A percentile compares a stretch with the other conserved stretches of the same genome.
Evolutionary conservation across 495 filamentous ascomycete genomes (phyloP).

Genomic region (Lasiosphaeriaceae sp.): DNA sequence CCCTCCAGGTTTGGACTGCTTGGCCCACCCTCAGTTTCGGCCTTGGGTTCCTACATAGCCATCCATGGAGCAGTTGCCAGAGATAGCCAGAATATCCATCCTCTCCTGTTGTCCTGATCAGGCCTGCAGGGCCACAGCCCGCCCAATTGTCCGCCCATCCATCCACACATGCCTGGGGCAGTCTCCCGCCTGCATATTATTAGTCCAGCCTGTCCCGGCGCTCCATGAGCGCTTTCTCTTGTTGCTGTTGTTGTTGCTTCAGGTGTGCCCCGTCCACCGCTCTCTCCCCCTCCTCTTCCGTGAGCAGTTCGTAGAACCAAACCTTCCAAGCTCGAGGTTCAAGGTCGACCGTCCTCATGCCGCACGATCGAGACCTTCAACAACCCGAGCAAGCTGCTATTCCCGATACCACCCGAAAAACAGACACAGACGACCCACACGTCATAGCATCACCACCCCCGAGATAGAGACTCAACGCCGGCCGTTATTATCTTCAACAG

Average conservation of each 20-base stretch:
- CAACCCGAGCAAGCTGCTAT: not conserved
- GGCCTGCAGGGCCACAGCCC: not conserved
- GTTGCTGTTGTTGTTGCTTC: not conserved
- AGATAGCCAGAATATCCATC: not conserved
- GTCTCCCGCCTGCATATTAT: conserved; percentile 12
- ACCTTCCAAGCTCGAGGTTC: not conserved
- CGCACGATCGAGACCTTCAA: not conserved
- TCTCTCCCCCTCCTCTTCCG: not conserved
- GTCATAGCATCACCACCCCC: conserved; percentile 14
- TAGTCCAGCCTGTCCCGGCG: conserved; percentile 6
- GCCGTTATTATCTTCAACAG: not conserved
- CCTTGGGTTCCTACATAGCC: not conserved
- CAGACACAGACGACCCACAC: conserved; percentile 14
- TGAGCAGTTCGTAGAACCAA: no score
- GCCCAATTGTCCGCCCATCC: not conserved
- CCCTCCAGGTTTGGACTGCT: not conserved
- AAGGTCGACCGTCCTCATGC: not conserved
- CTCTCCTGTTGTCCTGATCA: not conserved
- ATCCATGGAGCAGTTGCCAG: not conserved
- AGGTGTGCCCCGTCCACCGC: not conserved
- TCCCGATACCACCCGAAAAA: conserved; percentile 13
- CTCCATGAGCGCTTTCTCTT: conserved; percentile 5
- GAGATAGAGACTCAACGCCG: not conserved
- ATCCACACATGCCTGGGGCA: not conserved
- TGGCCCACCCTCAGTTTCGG: not conserved